Evolutionary conservation across 2,329 filamentous ascomycete genomes (phyloP).

Genomic region (Cryphonectria parasitica): DNA sequence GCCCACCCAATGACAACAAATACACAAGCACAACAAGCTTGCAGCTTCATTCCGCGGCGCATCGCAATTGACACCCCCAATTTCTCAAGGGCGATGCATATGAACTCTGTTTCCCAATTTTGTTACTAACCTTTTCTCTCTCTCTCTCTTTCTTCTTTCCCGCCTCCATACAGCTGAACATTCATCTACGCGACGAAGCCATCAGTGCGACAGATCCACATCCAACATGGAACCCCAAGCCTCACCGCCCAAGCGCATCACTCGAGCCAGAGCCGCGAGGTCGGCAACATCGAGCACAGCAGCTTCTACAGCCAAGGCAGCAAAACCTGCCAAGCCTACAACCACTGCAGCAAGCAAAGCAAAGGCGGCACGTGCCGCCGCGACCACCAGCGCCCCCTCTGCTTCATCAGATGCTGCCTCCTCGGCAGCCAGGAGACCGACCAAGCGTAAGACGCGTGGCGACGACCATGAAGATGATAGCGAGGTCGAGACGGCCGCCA

Average conservation of each 20-base stretch:
- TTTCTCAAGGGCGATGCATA: constrained; percentile 19
- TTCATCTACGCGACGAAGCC: background rate
- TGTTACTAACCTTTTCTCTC: constrained; percentile 7
- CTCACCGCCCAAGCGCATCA: constrained; percentile 37
- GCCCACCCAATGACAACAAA: constrained; percentile 16
- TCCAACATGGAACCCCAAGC: constrained; percentile 33
- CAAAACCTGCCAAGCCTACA: constrained; percentile 46
- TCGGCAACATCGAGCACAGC: constrained; percentile 30
- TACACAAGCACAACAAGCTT: constrained; percentile 10
- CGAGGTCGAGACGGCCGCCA: constrained; percentile 41
- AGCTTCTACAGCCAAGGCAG: constrained; percentile 31
- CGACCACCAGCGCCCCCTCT: constrained; percentile 36
- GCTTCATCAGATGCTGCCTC: constrained; percentile 38
- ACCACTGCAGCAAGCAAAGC: constrained; percentile 53
- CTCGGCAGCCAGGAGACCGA: constrained; percentile 35
- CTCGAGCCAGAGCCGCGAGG: constrained; percentile 48
- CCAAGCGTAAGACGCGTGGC: constrained; percentile 58
- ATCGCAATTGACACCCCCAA: constrained; percentile 6
- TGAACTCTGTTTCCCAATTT: constrained; percentile 15
- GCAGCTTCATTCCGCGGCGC: constrained; percentile 6
- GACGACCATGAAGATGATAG: constrained; percentile 59
- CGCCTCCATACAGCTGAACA: background rate
- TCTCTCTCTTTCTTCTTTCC: background rate
- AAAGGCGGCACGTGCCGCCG: constrained; percentile 41
- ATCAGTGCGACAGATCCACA: background rate